phyloP scores from a whole-genome alignment of 495 filamentous ascomycete genomes.

The Hyaloscypha bicolor region DNA sequence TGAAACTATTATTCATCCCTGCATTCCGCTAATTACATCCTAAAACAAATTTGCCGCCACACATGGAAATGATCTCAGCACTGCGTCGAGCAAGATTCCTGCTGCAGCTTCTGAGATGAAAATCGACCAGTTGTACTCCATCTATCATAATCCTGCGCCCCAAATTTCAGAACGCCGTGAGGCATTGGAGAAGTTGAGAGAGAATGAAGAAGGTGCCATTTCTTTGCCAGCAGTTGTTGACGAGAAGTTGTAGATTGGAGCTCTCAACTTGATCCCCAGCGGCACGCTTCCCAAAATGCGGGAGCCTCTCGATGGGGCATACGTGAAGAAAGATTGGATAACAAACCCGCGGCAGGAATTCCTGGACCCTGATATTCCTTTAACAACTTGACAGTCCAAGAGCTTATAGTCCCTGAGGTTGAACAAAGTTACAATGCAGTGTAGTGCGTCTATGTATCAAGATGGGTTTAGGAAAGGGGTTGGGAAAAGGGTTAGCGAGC shows the following conservation, averaged over 20 bases:
- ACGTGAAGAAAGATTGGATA: no score
- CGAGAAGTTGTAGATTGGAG: neutral
- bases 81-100: neutral
- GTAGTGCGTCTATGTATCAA: no score
- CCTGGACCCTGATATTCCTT: no score
- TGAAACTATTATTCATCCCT: neutral
- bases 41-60: constrained; percentile 16
- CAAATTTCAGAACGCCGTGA: neutral
- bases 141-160: constrained; percentile 3
- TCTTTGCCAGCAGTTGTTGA: neutral
- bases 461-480: no score
- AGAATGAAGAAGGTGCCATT: constrained; percentile 7
- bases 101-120: neutral
- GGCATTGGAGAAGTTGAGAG: constrained; percentile 4
- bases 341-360: no score
- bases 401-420: no score
- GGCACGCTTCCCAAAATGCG: no score
- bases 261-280: neutral
- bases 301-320: no score
- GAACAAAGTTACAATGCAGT: no score
- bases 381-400: no score
- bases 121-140: neutral
- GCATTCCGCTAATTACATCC: neutral
- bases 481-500: no score
- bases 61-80: constrained; percentile 9